Evolutionary conservation across 805 yeast species (phyloP).

Genomic region (Metschnikowia picachoensis): DNA sequence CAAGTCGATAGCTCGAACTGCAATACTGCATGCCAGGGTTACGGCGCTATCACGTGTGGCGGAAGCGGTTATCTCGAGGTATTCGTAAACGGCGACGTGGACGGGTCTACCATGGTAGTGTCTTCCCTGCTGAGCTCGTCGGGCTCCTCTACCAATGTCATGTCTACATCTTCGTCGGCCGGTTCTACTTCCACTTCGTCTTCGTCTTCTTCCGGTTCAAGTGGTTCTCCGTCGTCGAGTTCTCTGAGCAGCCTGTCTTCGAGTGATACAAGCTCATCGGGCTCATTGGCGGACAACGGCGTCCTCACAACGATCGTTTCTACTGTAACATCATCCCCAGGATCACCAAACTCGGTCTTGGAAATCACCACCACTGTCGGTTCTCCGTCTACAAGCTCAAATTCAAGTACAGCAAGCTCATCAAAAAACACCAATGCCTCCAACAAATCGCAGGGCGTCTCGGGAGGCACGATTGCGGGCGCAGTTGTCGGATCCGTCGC

Average conservation of each 20-base stretch:
- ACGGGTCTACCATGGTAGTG: constrained; percentile 13
- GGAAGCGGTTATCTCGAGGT: constrained; percentile 42
- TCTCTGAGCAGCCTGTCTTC: neutral
- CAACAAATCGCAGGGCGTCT: constrained; percentile 15
- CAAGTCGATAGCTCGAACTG: constrained; percentile 18
- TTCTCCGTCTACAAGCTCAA: constrained; percentile 2
- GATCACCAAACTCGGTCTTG: constrained; percentile 16
- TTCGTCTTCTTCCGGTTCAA: constrained; percentile 9
- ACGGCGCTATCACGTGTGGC: constrained; percentile 57
- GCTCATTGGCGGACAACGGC: constrained; percentile 5
- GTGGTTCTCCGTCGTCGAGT: neutral
- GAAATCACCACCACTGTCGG: constrained; percentile 22
- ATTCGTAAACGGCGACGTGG: constrained; percentile 34
- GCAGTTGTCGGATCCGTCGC: constrained; percentile 40
- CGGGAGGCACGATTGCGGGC: constrained; percentile 42
- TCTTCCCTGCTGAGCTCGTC: constrained; percentile 15
- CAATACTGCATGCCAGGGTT: constrained; percentile 53
- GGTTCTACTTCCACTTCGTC: constrained; percentile 11
- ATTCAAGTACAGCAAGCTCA: neutral
- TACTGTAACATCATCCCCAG: constrained; percentile 17
- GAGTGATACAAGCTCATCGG: neutral
- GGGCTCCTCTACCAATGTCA: constrained; percentile 13
- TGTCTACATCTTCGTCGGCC: constrained; percentile 6
- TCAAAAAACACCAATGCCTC: constrained; percentile 10
- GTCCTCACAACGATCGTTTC: constrained; percentile 21